Evolutionary conservation across 78 protist genomes (phyloP), one percentile per base, ranked within the genome.

Genomic region (Dictyostelium purpureum): DNA sequence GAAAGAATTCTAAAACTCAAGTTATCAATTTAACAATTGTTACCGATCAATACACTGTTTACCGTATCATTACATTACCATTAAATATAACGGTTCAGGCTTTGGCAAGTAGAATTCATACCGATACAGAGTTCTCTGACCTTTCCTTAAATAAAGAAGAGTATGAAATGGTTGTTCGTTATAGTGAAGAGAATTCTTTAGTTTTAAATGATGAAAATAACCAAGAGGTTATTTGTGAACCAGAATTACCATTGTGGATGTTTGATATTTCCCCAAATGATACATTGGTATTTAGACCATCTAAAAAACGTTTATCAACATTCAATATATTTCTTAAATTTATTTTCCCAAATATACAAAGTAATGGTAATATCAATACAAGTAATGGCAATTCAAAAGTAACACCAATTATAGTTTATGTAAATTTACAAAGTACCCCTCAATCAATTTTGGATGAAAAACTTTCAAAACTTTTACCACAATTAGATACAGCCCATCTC

Each of bases 201-300:
- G 61, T 66, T 0, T 1, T 85, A 0, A 63, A 42, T 35, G 51
- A 21, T 28, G 65, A 51, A 14, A 21, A 57, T 10, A 38, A 33
- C 37, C 37, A 45, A n/a, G 92, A 77, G 7, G 75, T 85, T 1
- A 14, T 85, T 2, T 73, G 82, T 57, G 92, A 85, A 10, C 56
- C 82, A 1, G 92, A 85, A 33, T 19, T 73, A 28, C 92, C 92
- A 47, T 38, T 85, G 11, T 85, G 92, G 92, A 57, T 85, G 83
- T 85, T 71, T 52, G 92, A 85, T 45, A 66, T 85, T 18, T 81
- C 71, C 47, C 4, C 26, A 4, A 70, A 71, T 11, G 24, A 42
- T 21, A 83, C 77, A 2, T 11, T 83, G 0, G 57, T 83, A 0
- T 56, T 83, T 31, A 35, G 80, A 40, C 90, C 90, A 43, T 63